Evolutionary conservation across 208 protist species (phyloP).

Genomic region (Porcisia hertigi): DNA sequence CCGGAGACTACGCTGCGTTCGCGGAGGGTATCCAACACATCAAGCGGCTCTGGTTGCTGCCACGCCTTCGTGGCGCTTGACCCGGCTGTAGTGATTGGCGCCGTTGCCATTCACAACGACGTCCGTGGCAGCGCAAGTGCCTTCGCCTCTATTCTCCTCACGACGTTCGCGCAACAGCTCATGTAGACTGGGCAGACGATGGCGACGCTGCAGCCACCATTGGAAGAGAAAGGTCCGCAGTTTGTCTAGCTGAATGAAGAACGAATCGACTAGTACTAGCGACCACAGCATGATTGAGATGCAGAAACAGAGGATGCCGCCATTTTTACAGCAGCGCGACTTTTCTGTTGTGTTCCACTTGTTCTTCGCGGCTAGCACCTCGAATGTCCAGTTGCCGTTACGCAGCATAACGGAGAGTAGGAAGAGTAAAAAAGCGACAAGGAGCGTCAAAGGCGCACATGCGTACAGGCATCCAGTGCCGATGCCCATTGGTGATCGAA

Average conservation of each 20-base stretch:
- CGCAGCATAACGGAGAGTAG: constrained; percentile 38
- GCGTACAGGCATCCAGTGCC: constrained; percentile 29
- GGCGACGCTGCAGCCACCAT: constrained; percentile 19
- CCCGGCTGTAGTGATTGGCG: background rate
- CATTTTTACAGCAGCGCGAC: constrained; percentile 42
- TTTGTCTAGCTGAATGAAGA: constrained; percentile 24
- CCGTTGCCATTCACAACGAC: background rate
- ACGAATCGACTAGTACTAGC: constrained; percentile 15
- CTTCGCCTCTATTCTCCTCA: background rate
- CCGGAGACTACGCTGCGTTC: background rate
- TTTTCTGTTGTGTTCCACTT: constrained; percentile 53
- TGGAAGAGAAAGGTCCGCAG: background rate
- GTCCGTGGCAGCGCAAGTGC: background rate
- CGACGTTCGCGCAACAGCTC: constrained; percentile 15
- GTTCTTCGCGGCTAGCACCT: constrained; percentile 49
- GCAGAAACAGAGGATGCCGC: constrained; percentile 47
- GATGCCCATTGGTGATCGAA: constrained; percentile 4
- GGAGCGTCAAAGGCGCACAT: constrained; percentile 46
- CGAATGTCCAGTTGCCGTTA: constrained; percentile 58
- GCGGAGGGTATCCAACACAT: background rate
- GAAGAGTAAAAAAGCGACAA: constrained; percentile 43
- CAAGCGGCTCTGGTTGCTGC: background rate
- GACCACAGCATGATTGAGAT: constrained; percentile 41
- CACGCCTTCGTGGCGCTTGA: background rate
- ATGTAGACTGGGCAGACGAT: constrained; percentile 23